These are phyloP conservation scores for Neophaeococcomyces aloes DNA, from an alignment of 2,329 filamentous ascomycete species.

Conservation along the genomic window DNA sequence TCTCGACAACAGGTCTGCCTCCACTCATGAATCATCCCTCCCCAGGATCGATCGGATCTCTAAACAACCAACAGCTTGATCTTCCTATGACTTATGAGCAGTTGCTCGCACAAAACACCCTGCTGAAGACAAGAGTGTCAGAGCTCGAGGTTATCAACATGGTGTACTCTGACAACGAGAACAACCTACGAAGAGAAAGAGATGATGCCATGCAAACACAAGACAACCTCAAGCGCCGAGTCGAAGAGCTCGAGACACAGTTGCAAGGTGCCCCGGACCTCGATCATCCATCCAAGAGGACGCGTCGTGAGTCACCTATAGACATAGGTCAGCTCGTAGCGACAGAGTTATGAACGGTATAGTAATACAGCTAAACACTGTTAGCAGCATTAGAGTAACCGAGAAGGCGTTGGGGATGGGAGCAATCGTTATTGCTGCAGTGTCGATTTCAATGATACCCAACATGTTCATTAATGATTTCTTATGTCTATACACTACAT, in stretches of 20 bases:
- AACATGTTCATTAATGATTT: conserved; percentile 8
- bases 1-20: conserved; percentile 48
- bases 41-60: conserved; percentile 47
- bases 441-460: conserved; percentile 7
- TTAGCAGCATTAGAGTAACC: too few relatives aligned
- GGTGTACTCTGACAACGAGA: conserved; percentile 44
- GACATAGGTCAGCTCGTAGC: too few relatives aligned
- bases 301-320: not conserved
- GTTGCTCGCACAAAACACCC: conserved; percentile 67
- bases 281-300: conserved; percentile 16
- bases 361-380: too few relatives aligned
- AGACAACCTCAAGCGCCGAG: conserved; percentile 66
- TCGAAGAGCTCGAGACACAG: conserved; percentile 64
- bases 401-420: not conserved
- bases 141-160: conserved; percentile 89
- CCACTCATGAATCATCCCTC: conserved; percentile 47
- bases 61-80: conserved; percentile 55
- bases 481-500: not conserved
- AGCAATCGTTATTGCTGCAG: not conserved
- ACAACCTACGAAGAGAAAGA: conserved; percentile 50
- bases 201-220: conserved; percentile 70
- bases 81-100: conserved; percentile 63
- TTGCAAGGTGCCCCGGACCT: conserved; percentile 26
- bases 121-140: conserved; percentile 86
- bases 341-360: too few relatives aligned